These are phyloP conservation scores for Betula pendula DNA, from an alignment of 306 rosid genomes.

Conservation along the genomic window DNA sequence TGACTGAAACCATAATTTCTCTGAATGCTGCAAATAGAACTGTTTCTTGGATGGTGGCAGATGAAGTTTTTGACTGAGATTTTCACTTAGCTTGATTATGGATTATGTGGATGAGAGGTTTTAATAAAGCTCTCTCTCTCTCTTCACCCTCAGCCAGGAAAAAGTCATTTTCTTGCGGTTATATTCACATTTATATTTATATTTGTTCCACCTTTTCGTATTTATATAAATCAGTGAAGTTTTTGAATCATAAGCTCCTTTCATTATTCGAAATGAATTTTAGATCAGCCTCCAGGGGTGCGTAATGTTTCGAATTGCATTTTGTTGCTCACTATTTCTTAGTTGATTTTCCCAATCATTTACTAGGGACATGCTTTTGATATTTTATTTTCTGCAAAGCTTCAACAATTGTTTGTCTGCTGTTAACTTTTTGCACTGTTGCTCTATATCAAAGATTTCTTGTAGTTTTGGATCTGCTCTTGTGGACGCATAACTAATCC, in stretches of 20 bases:
- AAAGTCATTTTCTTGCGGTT: background rate
- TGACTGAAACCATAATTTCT: background rate
- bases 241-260: background rate
- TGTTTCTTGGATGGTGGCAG: background rate
- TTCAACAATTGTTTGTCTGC: background rate
- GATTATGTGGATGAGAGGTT: background rate
- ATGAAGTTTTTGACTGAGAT: background rate
- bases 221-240: background rate
- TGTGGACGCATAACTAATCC: background rate
- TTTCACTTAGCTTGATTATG: background rate
- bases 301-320: background rate
- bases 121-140: background rate
- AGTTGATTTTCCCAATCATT: background rate
- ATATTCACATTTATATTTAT: no score
- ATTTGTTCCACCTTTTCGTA: no score
- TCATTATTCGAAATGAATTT: background rate
- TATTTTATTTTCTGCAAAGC: background rate
- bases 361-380: background rate
- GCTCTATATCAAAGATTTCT: background rate
- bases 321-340: background rate
- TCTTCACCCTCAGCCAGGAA: background rate
- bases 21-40: background rate
- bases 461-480: background rate
- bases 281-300: background rate
- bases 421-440: background rate